These are phyloP conservation scores for Rhodotorula paludigena DNA, from an alignment of 768 basidiomycete genomes.

Conservation along the genomic window DNA sequence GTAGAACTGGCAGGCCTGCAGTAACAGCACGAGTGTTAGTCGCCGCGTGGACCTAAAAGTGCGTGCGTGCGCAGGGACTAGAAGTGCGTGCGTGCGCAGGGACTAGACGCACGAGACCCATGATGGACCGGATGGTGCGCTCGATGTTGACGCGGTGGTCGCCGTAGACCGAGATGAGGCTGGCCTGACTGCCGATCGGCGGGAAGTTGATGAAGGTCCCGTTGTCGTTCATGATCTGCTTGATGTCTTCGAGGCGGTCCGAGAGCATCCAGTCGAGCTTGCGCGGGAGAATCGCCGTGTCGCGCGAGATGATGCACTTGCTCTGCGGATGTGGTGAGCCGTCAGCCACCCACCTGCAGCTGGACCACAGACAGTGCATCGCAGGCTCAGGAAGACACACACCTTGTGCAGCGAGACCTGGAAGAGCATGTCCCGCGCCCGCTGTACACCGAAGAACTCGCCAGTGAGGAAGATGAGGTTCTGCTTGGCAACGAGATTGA, in stretches of 20 bases:
- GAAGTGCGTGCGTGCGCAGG: no score
- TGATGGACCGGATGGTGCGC: conserved; percentile 84
- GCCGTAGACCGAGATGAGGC: conserved; percentile 86
- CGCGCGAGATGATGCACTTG: conserved; percentile 81
- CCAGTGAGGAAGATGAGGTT: conserved; percentile 94
- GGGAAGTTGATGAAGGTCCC: conserved; percentile 94
- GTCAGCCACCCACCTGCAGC: no score
- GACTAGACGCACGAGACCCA: conserved; percentile 85
- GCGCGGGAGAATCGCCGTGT: conserved; percentile 88
- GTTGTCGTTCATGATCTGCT: conserved; percentile 89
- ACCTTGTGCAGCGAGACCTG: conserved; percentile 84
- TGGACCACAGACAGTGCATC: background rate
- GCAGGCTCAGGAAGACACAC: conserved; percentile 34
- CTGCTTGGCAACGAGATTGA: conserved; percentile 57
- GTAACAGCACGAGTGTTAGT: background rate
- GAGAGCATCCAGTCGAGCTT: conserved; percentile 98
- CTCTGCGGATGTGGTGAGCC: conserved; percentile 53
- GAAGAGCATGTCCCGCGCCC: conserved; percentile 90
- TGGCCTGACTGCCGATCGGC: conserved; percentile 82
- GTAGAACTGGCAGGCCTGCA: conserved; percentile 86
- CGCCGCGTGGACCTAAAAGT: no score
- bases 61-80: no score
- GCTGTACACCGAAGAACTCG: conserved; percentile 91
- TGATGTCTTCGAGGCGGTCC: conserved; percentile 90
- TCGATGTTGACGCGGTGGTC: conserved; percentile 92